Conservation (phyloP, 2,329 filamentous ascomycete species). For the Colletotrichum orchidophilum region DNA sequence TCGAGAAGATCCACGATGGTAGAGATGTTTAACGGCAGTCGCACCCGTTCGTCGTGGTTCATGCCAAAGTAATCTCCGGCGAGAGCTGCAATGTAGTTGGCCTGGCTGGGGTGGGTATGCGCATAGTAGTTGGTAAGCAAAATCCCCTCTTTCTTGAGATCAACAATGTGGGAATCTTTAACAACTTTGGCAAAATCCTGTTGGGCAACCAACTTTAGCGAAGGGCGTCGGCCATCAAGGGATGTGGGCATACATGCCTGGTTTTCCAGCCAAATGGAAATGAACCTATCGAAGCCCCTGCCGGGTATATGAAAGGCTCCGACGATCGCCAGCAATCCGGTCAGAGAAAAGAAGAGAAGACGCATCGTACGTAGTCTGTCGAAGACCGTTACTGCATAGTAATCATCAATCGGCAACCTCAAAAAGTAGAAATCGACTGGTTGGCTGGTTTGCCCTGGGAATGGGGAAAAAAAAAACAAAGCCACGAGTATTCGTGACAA, state of each 20-base stretch:
- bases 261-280: constrained; percentile 57
- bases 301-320: constrained; percentile 40
- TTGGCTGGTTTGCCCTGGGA: neutral
- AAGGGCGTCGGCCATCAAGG: constrained; percentile 1
- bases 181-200: constrained; percentile 55
- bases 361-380: constrained; percentile 12
- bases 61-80: constrained; percentile 59
- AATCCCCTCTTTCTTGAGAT: constrained; percentile 54
- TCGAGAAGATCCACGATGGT: constrained; percentile 48
- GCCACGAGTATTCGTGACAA: neutral
- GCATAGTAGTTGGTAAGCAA: constrained; percentile 55
- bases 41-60: constrained; percentile 54
- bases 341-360: neutral
- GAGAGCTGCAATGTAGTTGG: constrained; percentile 57
- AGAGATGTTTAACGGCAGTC: constrained; percentile 53
- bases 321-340: constrained; percentile 15
- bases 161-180: constrained; percentile 49
- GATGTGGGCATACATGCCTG: constrained; percentile 42
- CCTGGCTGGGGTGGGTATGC: constrained; percentile 56
- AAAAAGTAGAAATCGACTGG: neutral
- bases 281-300: constrained; percentile 52
- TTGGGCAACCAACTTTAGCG: constrained; percentile 18
- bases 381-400: neutral
- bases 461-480: no score
- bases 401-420: neutral